Base-by-base conservation (phyloP, 2,329 filamentous ascomycete species). In the Botryotinia narcissicola region DNA sequence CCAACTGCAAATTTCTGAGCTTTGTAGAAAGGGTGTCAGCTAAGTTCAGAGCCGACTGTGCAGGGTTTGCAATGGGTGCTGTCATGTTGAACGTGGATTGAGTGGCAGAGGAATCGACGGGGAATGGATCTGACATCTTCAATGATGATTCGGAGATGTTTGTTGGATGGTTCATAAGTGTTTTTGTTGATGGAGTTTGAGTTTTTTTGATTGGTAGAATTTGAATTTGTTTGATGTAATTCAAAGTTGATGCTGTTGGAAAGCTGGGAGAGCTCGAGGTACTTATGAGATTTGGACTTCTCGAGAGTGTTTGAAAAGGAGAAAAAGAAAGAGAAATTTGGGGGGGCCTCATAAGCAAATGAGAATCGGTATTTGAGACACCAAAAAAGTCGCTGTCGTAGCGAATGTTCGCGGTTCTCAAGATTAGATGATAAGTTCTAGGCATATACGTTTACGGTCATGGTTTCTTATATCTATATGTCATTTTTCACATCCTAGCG, bases 21-120 rank as follows among this genome's bases (percentile, higher is more conserved):
- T 2, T 29, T 4, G 3, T 1, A 2, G 64, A 18, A 3, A 67
- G 32, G 32, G 32, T 14, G 0, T 18, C 25, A 7, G 32, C 14
- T 8, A 3, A 37, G 12, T n/a, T 32, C 0, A 37, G 14, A 51
- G 37, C 1, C 25, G 63, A n/a, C 3, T n/a, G 0, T 35, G 4
- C 9, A 48, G 42, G 29, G 1, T 18, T 32, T 12, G 12, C 1
- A 12, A 6, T 25, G 8, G 20, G 2, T 48, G 44, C 12, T 1
- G n/a, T 66, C 12, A 66, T 18, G 12, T 51, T 51, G 29, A 51
- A 14, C 0, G 63, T 51, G 3, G 37, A 66, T 18, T 66, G 44
- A 9, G 8, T 18, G 40, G 29, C 2, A 0, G 46, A 1, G 7
- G n/a, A 20, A 7, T 46, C 5, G 1, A 35, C 2, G 4, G 63